Conservation (phyloP, 192 early-diverging fungal species). For the Backusella mclennaniae region DNA sequence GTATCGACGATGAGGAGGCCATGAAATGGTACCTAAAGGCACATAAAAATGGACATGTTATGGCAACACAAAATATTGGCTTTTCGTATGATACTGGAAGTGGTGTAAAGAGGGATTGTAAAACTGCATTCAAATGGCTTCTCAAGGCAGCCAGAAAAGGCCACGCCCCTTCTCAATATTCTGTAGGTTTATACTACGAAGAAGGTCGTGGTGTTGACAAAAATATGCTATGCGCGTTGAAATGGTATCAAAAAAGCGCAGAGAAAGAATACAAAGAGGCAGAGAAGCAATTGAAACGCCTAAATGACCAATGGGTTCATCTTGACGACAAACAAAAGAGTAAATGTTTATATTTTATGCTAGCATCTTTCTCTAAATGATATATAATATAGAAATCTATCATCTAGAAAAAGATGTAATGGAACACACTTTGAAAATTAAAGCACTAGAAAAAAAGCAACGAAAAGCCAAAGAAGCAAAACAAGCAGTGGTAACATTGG, state of each 20-base stretch:
- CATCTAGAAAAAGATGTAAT: too few relatives aligned
- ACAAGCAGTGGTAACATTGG: too few relatives aligned
- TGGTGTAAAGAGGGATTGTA: neutral
- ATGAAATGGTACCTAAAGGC: neutral
- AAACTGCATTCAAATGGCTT: neutral
- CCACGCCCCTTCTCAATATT: neutral
- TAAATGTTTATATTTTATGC: too few relatives aligned
- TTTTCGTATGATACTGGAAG: neutral
- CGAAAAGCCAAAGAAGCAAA: too few relatives aligned
- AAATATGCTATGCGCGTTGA: neutral
- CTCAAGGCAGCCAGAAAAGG: neutral
- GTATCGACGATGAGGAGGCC: neutral
- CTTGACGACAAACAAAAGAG: too few relatives aligned
- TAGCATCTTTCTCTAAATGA: too few relatives aligned
- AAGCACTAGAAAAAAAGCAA: too few relatives aligned
- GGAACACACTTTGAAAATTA: too few relatives aligned
- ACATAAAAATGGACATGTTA: neutral
- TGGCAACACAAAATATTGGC: neutral
- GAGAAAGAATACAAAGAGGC: neutral
- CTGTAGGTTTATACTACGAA: neutral
- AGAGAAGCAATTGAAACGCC: too few relatives aligned
- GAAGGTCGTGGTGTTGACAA: neutral
- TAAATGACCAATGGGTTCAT: too few relatives aligned
- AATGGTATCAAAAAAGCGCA: neutral
- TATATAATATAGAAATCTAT: too few relatives aligned